A percentile compares a stretch with the other conserved stretches of the same genome.
phyloP scores from a whole-genome alignment of 23 red algal species.

The Gracilaria domingensis region DNA sequence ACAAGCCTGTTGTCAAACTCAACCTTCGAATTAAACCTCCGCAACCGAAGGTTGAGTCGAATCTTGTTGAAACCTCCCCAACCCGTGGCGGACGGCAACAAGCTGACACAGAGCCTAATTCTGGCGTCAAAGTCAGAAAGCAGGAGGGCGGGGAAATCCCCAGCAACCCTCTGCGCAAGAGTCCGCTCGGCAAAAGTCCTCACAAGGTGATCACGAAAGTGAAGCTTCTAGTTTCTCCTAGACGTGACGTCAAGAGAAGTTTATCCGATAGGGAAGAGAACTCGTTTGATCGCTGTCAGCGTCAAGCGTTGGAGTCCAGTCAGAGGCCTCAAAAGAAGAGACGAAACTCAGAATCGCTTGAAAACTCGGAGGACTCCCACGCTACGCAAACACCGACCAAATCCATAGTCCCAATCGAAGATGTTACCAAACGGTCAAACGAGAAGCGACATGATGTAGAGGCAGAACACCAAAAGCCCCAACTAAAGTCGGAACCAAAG shows the following conservation, averaged over 20 bases:
- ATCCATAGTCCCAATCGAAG: neutral
- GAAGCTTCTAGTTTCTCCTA: constrained; percentile 1
- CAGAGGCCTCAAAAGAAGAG: neutral
- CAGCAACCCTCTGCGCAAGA: neutral
- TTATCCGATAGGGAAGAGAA: neutral
- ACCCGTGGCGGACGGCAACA: neutral
- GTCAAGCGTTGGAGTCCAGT: neutral
- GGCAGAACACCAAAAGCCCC: neutral
- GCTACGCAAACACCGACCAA: neutral
- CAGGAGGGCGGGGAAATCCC: neutral
- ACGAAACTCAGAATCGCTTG: neutral
- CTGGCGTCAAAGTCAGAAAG: neutral
- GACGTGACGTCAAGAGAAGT: neutral
- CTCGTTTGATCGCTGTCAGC: neutral
- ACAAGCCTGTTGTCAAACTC: neutral
- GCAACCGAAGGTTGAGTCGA: neutral
- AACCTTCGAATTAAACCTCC: neutral
- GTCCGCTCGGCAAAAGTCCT: neutral
- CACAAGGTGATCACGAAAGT: neutral
- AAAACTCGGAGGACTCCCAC: neutral
- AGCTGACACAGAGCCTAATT: neutral
- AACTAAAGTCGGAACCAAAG: neutral
- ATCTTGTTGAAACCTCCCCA: neutral
- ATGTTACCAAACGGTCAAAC: neutral
- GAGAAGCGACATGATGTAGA: neutral